Evolutionary conservation across 768 basidiomycete genomes (phyloP), one percentile per base, ranked within the genome.

Genomic region (Tricholoma flavovirens): DNA sequence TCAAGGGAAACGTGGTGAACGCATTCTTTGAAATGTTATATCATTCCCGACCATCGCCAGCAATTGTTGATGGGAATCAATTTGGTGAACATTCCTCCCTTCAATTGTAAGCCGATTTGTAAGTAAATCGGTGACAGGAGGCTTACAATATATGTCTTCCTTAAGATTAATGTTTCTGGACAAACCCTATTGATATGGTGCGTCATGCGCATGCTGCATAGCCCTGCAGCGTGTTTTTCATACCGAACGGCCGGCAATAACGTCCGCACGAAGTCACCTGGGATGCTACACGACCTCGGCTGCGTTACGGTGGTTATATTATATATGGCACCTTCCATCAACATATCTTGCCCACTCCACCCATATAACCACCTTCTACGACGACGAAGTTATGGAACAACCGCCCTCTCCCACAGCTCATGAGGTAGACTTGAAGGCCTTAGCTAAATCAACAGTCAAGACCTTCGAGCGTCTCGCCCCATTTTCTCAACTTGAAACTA

Each of bases 391-490:
- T 42, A 6, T 46, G 45, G 45, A 46, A 22, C 46, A 49, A 30
- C 15, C 29, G 5, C 8, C 26, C n/a, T 49, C 46, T 3, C 12
- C 24, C 7, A 10, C 46, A 14, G n/a, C 26, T 17, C 46, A 49
- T 17, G 46, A 49, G 7, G 9, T 49, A 17, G 26, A 49, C 46
- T 30, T 29, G 15, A n/a, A 49, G 7, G 46, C 29, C 24, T 49
- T 70, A 11, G 73, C 70, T 4, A 66, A 64, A 42, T 63, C 63
- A 9, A 74, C 72, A 1, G 60, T 69, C 29, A 75, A 74, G 59
- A 69, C 71, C 3, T 63, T 74, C n/a, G 72, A 75, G 50, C 69
- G 74, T 8, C 65, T 75, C 15, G 70, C 69, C 4, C 72, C 73
- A 10, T 75, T 72, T 54, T 67, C 65, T 15, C 64, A 62, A 12